Evolutionary conservation across 805 yeast genomes (phyloP).

Genomic region (Maudiozyma pseudohumilis): DNA sequence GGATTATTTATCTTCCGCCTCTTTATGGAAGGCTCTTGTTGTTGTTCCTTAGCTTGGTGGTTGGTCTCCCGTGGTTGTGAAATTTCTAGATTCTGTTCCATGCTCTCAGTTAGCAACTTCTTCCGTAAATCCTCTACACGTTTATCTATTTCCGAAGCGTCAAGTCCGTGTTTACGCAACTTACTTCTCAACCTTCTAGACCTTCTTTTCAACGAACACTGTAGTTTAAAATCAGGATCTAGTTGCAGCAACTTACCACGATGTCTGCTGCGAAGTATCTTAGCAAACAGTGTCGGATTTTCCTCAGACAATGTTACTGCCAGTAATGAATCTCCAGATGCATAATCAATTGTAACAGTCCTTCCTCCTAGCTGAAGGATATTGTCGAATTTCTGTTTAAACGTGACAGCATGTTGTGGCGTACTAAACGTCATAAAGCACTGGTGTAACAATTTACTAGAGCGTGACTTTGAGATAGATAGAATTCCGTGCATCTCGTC

Average conservation of each 20-base stretch:
- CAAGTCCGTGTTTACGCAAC: constrained; percentile 15
- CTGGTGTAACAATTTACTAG: constrained; percentile 8
- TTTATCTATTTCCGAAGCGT: constrained; percentile 9
- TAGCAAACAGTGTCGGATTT: constrained; percentile 5
- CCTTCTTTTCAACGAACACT: constrained; percentile 11
- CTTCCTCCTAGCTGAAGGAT: constrained; percentile 15
- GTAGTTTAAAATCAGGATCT: constrained; percentile 3
- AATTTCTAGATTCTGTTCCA: neutral
- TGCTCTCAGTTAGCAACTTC: neutral
- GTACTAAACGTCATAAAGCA: constrained; percentile 22
- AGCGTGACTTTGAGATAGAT: constrained; percentile 12
- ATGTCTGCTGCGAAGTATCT: constrained; percentile 9
- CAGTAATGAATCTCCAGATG: constrained; percentile 19
- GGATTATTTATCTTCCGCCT: constrained; percentile 38
- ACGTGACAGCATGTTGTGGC: constrained; percentile 9
- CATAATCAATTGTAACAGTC: constrained; percentile 11
- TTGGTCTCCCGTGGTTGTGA: neutral
- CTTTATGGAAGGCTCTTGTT: constrained; percentile 8
- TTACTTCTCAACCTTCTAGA: constrained; percentile 19
- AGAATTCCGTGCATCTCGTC: constrained; percentile 15
- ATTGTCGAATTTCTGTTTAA: constrained; percentile 7
- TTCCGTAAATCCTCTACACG: no score
- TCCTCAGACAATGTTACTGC: constrained; percentile 11
- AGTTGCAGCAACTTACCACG: neutral
- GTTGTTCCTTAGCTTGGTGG: constrained; percentile 7